These are phyloP conservation scores for Candolleomyces efflorescens DNA, from an alignment of 768 basidiomycete species.

Conservation along the genomic window DNA sequence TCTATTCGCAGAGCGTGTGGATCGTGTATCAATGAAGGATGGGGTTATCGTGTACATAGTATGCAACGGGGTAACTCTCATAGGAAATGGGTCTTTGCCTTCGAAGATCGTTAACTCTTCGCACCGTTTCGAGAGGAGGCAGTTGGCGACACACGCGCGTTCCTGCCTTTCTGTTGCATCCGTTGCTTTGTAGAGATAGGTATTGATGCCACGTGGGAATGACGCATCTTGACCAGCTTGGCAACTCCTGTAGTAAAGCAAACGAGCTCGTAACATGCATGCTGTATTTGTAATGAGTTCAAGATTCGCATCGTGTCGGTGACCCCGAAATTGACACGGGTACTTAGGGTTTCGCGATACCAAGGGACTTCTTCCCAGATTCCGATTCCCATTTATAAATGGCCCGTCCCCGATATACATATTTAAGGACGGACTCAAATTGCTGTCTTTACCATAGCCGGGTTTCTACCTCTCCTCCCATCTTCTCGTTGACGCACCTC, in stretches of 20 bases:
- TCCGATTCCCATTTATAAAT: slow-evolving; percentile 5
- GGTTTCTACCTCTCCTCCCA: background rate
- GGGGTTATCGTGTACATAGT: background rate
- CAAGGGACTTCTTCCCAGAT: background rate
- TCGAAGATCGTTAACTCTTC: background rate
- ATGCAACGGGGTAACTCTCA: background rate
- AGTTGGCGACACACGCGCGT: background rate
- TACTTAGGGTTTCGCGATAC: background rate
- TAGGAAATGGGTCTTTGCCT: too few species aligned
- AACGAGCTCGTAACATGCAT: slow-evolving; percentile 2
- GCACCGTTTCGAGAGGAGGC: background rate
- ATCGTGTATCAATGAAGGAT: background rate
- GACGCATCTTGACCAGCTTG: slow-evolving; percentile 1
- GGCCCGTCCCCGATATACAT: background rate
- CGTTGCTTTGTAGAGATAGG: background rate
- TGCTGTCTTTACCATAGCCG: background rate
- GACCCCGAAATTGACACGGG: slow-evolving; percentile 7
- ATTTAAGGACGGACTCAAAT: slow-evolving; percentile 1
- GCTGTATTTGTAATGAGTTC: background rate
- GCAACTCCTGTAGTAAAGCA: background rate
- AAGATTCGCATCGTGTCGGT: slow-evolving; percentile 4
- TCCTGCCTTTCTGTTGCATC: slow-evolving; percentile 1
- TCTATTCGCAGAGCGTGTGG: too few species aligned
- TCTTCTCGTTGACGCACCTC: background rate
- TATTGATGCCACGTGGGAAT: slow-evolving; percentile 3